These are phyloP conservation scores for Cymbopogon citratus DNA, from an alignment of 176 grass and related monocot genomes.

Conservation along the genomic window DNA sequence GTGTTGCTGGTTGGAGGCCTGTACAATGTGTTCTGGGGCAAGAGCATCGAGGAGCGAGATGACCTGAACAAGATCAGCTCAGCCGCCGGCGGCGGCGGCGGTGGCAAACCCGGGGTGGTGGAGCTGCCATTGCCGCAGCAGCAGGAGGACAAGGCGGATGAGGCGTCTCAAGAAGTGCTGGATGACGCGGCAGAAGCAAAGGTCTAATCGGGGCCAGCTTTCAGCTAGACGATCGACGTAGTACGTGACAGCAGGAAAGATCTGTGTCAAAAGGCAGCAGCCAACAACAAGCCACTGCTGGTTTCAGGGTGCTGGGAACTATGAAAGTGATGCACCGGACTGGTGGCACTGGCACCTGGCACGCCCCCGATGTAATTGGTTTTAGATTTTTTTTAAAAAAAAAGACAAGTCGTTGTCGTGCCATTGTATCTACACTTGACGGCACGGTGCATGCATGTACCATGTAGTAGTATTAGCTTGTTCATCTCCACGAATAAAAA, in stretches of 20 bases:
- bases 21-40: constrained; percentile 67
- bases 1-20: constrained; percentile 46
- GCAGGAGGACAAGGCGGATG: not conserved
- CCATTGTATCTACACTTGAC: not conserved
- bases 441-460: not conserved
- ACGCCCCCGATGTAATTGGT: not conserved
- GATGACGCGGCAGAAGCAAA: constrained; percentile 21
- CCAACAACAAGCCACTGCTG: not conserved
- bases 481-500: not conserved
- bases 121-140: constrained; percentile 23
- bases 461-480: not conserved
- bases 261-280: not conserved
- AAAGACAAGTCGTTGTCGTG: not conserved
- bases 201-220: not conserved
- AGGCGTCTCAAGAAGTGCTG: not conserved
- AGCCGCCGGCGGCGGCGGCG: not conserved
- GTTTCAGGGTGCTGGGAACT: constrained; percentile 1
- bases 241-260: constrained; percentile 21
- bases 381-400: not conserved
- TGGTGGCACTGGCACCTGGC: not conserved
- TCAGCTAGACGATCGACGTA: not conserved
- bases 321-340: not conserved
- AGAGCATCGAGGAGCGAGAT: constrained; percentile 41
- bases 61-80: constrained; percentile 5
- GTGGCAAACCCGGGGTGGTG: not conserved